Base-by-base conservation (phyloP, 2,329 filamentous ascomycete genomes). In the Aureobasidium sp. region DNA sequence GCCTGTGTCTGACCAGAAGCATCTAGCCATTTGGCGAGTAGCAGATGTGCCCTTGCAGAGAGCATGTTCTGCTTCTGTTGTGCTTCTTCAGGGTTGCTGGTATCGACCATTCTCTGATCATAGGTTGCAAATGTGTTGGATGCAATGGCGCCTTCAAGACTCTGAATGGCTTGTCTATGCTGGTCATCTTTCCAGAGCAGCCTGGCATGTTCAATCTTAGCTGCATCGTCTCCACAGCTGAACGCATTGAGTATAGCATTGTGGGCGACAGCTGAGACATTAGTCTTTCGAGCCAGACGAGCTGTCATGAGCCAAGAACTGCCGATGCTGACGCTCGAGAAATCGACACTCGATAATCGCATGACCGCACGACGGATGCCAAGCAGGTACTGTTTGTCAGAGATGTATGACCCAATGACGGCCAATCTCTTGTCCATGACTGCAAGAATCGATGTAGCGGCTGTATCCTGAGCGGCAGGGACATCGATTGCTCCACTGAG, bases 21-120 rank as follows among this genome's bases (percentile, higher is more conserved):
- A 71, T 97, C 95, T 31, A 97, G 86, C 95, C 95, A 99, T 73
- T 97, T 97, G 14, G 94, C 94, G 29, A 97, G 84, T 39, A 97
- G 80, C 9, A 99, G 80, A 70, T 96, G 87, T 27, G 94, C 92
- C 72, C 91, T 82, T 7, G 87, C 87, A n/a, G 84, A 85, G 48
- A 91, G 76, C 41, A 87, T 77, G 65, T 85, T 85, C 65, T 84
- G 79, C 63, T 78, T 73, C 64, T 79, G 75, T 47, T 77, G 73
- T 64, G 71, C 73, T 45, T 74, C 74, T 41, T 73, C 68, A 6
- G 63, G 45, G 22, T 62, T 64, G 27, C 71, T 67, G 34, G 64
- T 65, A 41, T 64, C 59, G 11, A 67, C 63, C 63, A 62, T 41
- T 67, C 72, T 51, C 77, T 74, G 25, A 20, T 79, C 73, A 56